Base-by-base conservation (phyloP, 371 early-diverging fungal species). In the Scutellospora calospora region DNA sequence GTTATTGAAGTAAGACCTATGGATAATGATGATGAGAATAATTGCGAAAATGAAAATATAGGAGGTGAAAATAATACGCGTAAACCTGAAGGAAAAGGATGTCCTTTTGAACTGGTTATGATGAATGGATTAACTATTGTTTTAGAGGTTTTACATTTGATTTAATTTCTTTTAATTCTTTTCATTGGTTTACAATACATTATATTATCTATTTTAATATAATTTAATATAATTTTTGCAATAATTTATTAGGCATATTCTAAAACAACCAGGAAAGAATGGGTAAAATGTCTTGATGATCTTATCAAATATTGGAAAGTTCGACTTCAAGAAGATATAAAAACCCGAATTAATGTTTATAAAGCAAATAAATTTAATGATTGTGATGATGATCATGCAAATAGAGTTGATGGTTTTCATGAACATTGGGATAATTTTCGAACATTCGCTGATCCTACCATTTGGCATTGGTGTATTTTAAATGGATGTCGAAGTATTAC, bases 391-490 rank as follows among this genome's bases (percentile, higher is more conserved):
- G 49, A 72, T 51, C 76, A 51, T 55, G 66, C 59, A 41, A 68
- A 81, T 78, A 54, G 76, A 38, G 49, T 82, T 76, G 85, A 83
- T 66, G 82, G 82, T 63, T 79, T 83, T 12, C 81, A 82, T 66
- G 79, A 25, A n/a, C 80, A 84, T 27, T 81, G 79, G 82, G 83
- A 84, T 52, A 85, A 83, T 33, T 83, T 82, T 41, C 68, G 81
- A 20, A 68, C 76, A 0, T 33, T 81, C 57, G 88, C 84, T 16
- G 87, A 89, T 57, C 88, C 90, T 0, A 85, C 86, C 5, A 84
- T 90, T 5, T 92, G 92, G 92, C 90, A 88, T 49, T 85, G 85
- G 76, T 92, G 92, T 74, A 81, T 82, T 5, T 75, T 82, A n/a
- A 83, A 83, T 74, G 86, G 87, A 5, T 87, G 87, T 65, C 81